These are phyloP conservation scores for Saccharomyces mikatae DNA, from an alignment of 805 yeast species.

Conservation along the genomic window DNA sequence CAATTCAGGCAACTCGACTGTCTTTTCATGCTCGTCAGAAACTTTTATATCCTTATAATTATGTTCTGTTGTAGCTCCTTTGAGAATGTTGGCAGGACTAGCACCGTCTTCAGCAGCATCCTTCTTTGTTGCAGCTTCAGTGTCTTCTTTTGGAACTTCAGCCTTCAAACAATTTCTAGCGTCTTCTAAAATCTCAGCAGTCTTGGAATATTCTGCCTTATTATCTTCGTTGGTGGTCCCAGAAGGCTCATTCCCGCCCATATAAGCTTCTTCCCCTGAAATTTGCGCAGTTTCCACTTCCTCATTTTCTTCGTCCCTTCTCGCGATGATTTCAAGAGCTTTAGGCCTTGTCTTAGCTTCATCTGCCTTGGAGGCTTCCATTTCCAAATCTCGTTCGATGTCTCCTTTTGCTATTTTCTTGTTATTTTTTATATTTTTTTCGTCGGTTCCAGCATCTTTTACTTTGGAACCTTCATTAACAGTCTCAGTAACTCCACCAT, in stretches of 20 bases:
- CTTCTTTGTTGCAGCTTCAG: conserved; percentile 2
- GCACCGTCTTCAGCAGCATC: not conserved
- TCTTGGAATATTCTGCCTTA: not conserved
- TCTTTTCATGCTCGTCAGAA: conserved; percentile 3
- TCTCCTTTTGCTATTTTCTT: not conserved
- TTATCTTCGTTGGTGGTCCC: conserved; percentile 5
- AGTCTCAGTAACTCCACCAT: not conserved
- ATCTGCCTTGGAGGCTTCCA: not conserved
- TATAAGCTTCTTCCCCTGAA: too few species aligned
- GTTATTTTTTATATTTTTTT: not conserved
- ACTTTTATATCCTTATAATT: conserved; percentile 5
- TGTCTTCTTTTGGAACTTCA: conserved; percentile 3
- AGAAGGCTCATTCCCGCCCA: not conserved
- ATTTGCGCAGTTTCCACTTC: not conserved
- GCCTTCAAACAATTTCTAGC: too few species aligned
- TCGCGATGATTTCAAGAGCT: too few species aligned
- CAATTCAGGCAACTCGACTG: not conserved
- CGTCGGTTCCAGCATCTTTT: not conserved
- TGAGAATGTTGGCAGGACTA: not conserved
- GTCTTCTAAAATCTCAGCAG: not conserved
- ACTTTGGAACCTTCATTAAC: not conserved
- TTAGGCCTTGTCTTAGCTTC: not conserved
- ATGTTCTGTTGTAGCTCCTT: not conserved
- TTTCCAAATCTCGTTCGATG: not conserved
- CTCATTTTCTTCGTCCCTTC: not conserved